Evolutionary conservation across 257 asterid species (phyloP).

Genomic region (Avicennia marina): DNA sequence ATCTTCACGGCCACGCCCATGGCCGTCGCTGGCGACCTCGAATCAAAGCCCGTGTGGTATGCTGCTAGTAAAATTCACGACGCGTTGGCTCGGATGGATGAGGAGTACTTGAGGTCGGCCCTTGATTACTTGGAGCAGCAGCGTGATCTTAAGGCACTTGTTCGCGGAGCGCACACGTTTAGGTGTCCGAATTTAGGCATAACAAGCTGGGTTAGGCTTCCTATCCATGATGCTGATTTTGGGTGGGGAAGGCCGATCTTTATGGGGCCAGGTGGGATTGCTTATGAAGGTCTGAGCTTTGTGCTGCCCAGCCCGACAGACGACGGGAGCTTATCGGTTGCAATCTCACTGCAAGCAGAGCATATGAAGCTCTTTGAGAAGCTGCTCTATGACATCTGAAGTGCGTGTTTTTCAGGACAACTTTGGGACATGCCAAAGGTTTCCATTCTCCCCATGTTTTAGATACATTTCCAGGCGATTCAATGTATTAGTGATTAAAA

Average conservation of each 20-base stretch:
- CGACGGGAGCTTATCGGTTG: slow-evolving; percentile 60
- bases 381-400: slow-evolving; percentile 52
- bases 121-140: slow-evolving; percentile 67
- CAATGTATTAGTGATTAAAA: no score
- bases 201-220: slow-evolving; percentile 69
- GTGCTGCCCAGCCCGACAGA: slow-evolving; percentile 52
- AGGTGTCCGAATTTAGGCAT: slow-evolving; percentile 73
- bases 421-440: no score
- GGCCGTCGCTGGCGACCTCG: slow-evolving; percentile 44
- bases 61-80: slow-evolving; percentile 56
- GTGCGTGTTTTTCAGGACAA: no score
- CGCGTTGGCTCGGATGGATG: slow-evolving; percentile 55
- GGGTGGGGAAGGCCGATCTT: slow-evolving; percentile 75
- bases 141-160: slow-evolving; percentile 51
- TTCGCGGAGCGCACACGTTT: slow-evolving; percentile 63
- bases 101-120: slow-evolving; percentile 62
- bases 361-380: slow-evolving; percentile 56
- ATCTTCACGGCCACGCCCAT: slow-evolving; percentile 53
- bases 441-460: no score
- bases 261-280: slow-evolving; percentile 70
- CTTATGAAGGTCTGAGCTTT: slow-evolving; percentile 62
- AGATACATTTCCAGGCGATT: no score
- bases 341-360: slow-evolving; percentile 46
- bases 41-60: slow-evolving; percentile 44
- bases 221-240: slow-evolving; percentile 72